Base-by-base conservation (phyloP, 768 basidiomycete genomes). In the Kwoniella sp. region DNA sequence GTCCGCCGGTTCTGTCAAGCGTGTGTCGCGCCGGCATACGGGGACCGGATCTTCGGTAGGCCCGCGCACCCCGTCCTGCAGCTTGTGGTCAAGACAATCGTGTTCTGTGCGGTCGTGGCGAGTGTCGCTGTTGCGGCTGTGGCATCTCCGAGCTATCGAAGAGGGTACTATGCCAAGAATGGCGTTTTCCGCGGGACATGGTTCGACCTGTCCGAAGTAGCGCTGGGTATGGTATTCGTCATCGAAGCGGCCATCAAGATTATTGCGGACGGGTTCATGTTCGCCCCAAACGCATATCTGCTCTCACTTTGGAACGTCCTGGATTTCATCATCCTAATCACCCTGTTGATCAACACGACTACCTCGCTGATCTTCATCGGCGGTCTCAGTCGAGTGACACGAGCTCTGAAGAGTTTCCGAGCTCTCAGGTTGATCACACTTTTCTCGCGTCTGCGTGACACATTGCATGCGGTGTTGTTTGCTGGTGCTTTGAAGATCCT, bases 281-380 rank as follows among this genome's bases (percentile, higher is more conserved):
- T 93, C 82, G 88, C 75, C 2, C 76, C 75, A 7, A 79, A 77
- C 62, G 92, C 93, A 0, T 97, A 98, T 76, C 79, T 96, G 29
- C 88, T 88, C 28, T 91, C 90, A 67, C 88, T 93, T 8, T 97
- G 93, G 93, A 97, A 97, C 78, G 80, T 89, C 72, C 82, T 97
- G 63, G 95, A 97, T 81, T 88, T 94, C 71, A 78, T 91, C 75
- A 89, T 97, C 77, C 86, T 97, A 83, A 78, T 83, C 34, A 90
- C 91, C 4, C 80, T 95, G 30, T 80, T 93, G 26, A 84, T 89
- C 74, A 93, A 91, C 67, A 85, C 90, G 56, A 84, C 85, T 0
- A 89, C 88, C 0, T 86, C 86, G 0, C 82, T 95, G 38, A 83
- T 90, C 64, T 88, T 90, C 76, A 83, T 91, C 58, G 89, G 89